Conservation (phyloP, 2,329 filamentous ascomycete genomes). For the Exophiala dermatitidis region DNA sequence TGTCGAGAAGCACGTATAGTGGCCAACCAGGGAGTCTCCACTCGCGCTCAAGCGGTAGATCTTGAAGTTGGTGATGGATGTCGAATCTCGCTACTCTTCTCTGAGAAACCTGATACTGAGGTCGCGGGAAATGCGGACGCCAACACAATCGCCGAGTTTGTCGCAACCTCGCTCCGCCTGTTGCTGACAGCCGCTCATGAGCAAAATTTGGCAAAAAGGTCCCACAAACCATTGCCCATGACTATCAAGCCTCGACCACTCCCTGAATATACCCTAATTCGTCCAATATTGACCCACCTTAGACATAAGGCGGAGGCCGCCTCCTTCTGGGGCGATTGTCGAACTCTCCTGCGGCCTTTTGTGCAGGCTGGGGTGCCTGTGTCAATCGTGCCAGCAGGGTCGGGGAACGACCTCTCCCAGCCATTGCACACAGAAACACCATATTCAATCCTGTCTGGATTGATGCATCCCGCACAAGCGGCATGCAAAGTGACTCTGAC, state of each 20-base stretch:
- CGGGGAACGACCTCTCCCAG: slow-evolving; percentile 1
- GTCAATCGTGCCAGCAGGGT: slow-evolving; percentile 3
- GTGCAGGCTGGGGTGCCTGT: slow-evolving; percentile 15
- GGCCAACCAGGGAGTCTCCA: slow-evolving; percentile 61
- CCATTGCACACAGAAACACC: slow-evolving; percentile 10
- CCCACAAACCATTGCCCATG: slow-evolving; percentile 53
- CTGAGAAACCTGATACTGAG: slow-evolving; percentile 49
- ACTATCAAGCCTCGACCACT: slow-evolving; percentile 44
- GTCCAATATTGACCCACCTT: slow-evolving; percentile 50
- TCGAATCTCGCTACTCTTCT: slow-evolving; percentile 61
- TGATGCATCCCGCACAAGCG: slow-evolving; percentile 17
- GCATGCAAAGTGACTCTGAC: slow-evolving; percentile 16
- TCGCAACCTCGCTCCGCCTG: slow-evolving; percentile 63
- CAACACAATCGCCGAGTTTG: slow-evolving; percentile 54
- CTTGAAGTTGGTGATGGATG: slow-evolving; percentile 49
- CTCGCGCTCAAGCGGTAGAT: slow-evolving; percentile 52
- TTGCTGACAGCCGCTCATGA: slow-evolving; percentile 73
- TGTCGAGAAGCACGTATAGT: slow-evolving; percentile 71
- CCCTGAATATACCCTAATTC: slow-evolving; percentile 51
- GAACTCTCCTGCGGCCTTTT: slow-evolving; percentile 26
- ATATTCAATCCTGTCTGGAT: slow-evolving; percentile 5
- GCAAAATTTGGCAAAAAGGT: slow-evolving; percentile 62
- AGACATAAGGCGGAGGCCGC: slow-evolving; percentile 41
- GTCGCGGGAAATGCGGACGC: slow-evolving; percentile 30
- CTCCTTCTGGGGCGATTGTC: slow-evolving; percentile 28